phyloP scores from a whole-genome alignment of 345 rosid genomes.

The Populus alba region DNA sequence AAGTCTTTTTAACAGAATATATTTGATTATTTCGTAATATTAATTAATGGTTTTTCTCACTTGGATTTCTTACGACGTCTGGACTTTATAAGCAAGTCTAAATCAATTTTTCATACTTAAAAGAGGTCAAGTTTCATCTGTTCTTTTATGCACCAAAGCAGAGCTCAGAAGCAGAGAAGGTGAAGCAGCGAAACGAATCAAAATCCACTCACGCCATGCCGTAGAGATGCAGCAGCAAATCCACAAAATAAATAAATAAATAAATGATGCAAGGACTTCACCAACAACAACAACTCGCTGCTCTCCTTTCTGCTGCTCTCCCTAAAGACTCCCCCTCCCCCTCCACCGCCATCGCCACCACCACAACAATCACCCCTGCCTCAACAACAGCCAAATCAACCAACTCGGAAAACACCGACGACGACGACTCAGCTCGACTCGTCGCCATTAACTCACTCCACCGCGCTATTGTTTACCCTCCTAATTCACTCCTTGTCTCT shows the following conservation, averaged over 20 bases:
- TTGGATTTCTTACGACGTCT: no score
- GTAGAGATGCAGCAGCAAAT: not conserved
- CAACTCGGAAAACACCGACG: constrained; percentile 33
- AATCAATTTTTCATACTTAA: no score
- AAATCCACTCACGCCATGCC: not conserved
- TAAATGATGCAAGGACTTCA: constrained; percentile 65
- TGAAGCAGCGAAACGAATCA: not conserved
- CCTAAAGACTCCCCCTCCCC: constrained; percentile 45
- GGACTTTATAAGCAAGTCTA: no score
- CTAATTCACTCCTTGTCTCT: constrained; percentile 73
- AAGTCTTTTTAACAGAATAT: no score
- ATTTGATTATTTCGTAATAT: no score
- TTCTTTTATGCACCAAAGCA: not conserved
- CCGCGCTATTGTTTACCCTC: constrained; percentile 76
- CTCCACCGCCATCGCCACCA: constrained; percentile 5
- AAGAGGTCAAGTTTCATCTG: not conserved
- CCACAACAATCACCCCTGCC: constrained; percentile 19
- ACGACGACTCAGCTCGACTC: constrained; percentile 60
- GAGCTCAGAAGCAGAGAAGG: not conserved
- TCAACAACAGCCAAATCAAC: constrained; percentile 20
- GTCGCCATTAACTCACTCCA: constrained; percentile 75
- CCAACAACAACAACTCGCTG: constrained; percentile 71
- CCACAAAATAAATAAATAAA: not conserved
- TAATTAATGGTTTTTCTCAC: no score
- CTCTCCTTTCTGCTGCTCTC: constrained; percentile 72